Evolutionary conservation across 257 asterid species (phyloP), one percentile per base, ranked within the genome.

Genomic region (Anisodus tanguticus): DNA sequence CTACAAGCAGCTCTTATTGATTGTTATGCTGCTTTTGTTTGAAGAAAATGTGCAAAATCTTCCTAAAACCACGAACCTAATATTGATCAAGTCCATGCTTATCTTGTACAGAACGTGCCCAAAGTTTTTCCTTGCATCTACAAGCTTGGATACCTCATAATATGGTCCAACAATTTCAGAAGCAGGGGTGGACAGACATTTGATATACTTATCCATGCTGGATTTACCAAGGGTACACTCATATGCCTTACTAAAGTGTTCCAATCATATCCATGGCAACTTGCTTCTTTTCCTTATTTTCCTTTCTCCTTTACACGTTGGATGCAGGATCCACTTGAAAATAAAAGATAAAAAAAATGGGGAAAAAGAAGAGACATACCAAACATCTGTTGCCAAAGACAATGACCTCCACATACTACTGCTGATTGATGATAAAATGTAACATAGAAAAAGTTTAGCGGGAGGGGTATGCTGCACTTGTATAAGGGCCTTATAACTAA

Each of bases 351-450:
- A 54, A 22, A 35, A 67, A 67, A 35, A 62, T 19, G 37, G 4
- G 74, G 3, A 67, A 66, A 35, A 35, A 67, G 49, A 67, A 67
- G 49, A 68, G 51, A 68, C 7, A 68, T 37, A 37, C 5, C 76
- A 68, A 62, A 15, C 26, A 68, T 68, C 5, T 37, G 12, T 68
- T 6, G 76, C 51, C 76, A 68, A 68, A 68, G 51, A 37, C 76
- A 37, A 71, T 45, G 49, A 72, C 41, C 17, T 47, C 69, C 80
- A 47, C 80, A 72, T 10, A 39, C 80, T 72, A 72, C 59, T 10
- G 60, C 58, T 47, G 41, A 72, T 19, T 72, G n/a, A 19, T 70
- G 37, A 47, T 72, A 43, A 47, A 72, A 47, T 47, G 0, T 51
- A 22, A 22, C 26, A 22, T 22, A 72, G 80, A 72, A 72, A 72